Evolutionary conservation across 495 filamentous ascomycete species (phyloP).

Genomic region (Talaromyces liani): DNA sequence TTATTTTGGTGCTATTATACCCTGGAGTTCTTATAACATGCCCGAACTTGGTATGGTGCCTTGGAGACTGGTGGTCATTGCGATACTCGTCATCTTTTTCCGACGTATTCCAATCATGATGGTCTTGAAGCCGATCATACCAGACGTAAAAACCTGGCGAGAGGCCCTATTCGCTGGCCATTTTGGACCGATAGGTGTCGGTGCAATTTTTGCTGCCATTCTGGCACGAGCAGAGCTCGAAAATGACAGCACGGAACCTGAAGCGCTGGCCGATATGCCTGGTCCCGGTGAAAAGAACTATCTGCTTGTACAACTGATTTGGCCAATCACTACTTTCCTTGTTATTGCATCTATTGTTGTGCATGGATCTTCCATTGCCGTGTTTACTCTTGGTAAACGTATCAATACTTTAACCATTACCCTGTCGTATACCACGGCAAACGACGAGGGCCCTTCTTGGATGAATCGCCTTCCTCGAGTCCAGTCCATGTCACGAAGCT

Average conservation of each 20-base stretch:
- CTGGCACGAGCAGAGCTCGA: constrained; percentile 86
- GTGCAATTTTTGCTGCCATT: constrained; percentile 93
- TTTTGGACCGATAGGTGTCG: constrained; percentile 97
- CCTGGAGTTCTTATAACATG: constrained; percentile 82
- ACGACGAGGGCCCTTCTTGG: constrained; percentile 87
- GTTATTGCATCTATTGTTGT: constrained; percentile 93
- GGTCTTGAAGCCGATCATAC: constrained; percentile 83
- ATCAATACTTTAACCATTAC: constrained; percentile 96
- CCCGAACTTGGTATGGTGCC: constrained; percentile 62
- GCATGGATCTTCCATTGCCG: constrained; percentile 94
- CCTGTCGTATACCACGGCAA: constrained; percentile 86
- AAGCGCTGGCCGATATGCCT: constrained; percentile 56
- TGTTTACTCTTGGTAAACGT: constrained; percentile 95
- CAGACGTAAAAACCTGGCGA: constrained; percentile 97
- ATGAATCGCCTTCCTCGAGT: constrained; percentile 92
- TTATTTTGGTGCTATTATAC: constrained; percentile 94
- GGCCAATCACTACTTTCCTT: constrained; percentile 93
- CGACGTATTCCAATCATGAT: constrained; percentile 96
- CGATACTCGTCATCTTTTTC: constrained; percentile 89
- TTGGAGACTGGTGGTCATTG: constrained; percentile 85
- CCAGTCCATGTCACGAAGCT: constrained; percentile 67
- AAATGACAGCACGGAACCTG: constrained; percentile 60
- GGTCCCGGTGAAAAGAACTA: constrained; percentile 44
- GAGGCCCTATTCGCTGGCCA: constrained; percentile 97
- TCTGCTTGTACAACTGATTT: constrained; percentile 72